Evolutionary conservation across 2,329 filamentous ascomycete genomes (phyloP), one percentile per base, ranked within the genome.

Genomic region (Mycosphaerella sp.): DNA sequence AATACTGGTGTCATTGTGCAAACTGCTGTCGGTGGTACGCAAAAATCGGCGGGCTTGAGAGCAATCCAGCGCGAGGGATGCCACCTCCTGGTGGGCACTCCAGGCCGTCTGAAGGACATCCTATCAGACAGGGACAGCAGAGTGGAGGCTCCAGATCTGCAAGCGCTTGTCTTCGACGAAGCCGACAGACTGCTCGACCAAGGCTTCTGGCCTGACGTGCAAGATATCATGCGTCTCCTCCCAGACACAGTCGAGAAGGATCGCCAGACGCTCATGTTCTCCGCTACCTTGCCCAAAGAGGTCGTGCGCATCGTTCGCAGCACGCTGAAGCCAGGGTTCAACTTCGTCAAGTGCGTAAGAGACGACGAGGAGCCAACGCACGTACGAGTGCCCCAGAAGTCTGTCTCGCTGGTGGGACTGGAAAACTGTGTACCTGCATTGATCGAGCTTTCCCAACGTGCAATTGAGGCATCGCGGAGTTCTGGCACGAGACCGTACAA

Each of bases 191-290:
- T 88, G 26, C 74, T 86, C 46, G 82, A 87, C 63, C 76, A 81
- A 59, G 74, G 76, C 29, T 79, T 79, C 68, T 71, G 67, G 57
- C 70, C 71, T 32, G 75, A 76, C 58, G 76, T 79, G 51, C 70
- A 74, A 36, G 68, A 75, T 14, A 76, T 79, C 63, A 73, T 73
- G 64, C 63, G 63, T 10, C 60, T 70, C 36, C 66, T 96, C 8
- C 92, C 92, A 2, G 73, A 79, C 45, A 78, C 80, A 6, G 64
- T 69, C 0, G 71, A 83, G 49, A 81, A 85, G 56, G 78, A 86
- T 51, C 84, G 92, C 47, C 93, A 98, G 71, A 96, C 91, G 6
- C 82, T 98, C 65, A 85, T 98, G 72, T 96, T 95, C 71, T 97
- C 92, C 11, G 93, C 93, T 43, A 98, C 93, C 9, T 87, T 98